Evolutionary conservation across 2,329 filamentous ascomycete genomes (phyloP).

Genomic region (Trichoderma breve): DNA sequence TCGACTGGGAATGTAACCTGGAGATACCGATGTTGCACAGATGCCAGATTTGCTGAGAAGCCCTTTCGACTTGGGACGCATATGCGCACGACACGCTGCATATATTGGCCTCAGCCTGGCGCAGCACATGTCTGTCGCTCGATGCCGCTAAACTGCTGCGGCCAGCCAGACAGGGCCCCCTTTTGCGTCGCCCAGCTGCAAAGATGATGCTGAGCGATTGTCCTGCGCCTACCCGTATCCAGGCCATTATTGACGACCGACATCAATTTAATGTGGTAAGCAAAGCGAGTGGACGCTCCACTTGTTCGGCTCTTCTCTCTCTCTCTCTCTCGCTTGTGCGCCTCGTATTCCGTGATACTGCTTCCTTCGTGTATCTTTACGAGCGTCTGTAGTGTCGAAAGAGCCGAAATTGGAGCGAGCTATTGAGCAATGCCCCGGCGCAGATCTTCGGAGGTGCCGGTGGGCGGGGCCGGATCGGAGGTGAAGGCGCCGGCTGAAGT

Average conservation of each 20-base stretch:
- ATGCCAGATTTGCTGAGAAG: not conserved
- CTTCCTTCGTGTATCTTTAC: not conserved
- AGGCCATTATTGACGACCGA: not conserved
- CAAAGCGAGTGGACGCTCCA: not conserved
- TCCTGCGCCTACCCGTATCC: slow-evolving; percentile 1
- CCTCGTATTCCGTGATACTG: not conserved
- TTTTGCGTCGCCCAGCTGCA: not conserved
- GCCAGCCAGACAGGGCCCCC: not conserved
- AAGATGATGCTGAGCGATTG: not conserved
- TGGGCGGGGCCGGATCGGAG: not conserved
- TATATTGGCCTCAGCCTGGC: not conserved
- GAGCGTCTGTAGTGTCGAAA: not conserved
- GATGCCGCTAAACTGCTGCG: not conserved
- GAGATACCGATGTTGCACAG: not conserved
- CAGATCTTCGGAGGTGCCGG: not conserved
- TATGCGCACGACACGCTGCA: slow-evolving; percentile 7
- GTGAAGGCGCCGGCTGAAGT: not conserved
- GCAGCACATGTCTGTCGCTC: not conserved
- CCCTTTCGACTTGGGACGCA: not conserved
- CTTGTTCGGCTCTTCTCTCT: not conserved
- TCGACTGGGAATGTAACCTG: not conserved
- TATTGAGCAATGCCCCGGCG: not conserved
- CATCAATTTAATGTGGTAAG: slow-evolving; percentile 1
- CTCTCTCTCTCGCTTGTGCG: not conserved
- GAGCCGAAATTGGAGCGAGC: not conserved